Conservation (phyloP, 2,329 filamentous ascomycete genomes). For the Nannizziopsis arthrosporioides region DNA sequence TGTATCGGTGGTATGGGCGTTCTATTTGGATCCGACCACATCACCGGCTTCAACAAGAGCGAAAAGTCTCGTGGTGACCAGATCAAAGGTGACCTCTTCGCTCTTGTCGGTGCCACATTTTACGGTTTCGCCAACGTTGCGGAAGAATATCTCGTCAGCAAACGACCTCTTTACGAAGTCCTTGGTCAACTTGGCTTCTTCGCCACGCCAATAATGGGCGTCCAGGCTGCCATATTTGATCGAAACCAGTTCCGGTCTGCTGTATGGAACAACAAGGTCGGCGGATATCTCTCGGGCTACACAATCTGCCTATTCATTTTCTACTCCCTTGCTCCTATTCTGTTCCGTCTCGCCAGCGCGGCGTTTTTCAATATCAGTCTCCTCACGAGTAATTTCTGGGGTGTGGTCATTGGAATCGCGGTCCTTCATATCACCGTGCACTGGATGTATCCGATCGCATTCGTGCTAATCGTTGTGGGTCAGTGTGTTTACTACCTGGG, state of each 20-base stretch:
- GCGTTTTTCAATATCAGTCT: slow-evolving; percentile 96
- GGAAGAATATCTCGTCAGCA: slow-evolving; percentile 87
- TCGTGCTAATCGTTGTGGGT: slow-evolving; percentile 80
- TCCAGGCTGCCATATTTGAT: slow-evolving; percentile 86
- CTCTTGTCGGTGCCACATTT: slow-evolving; percentile 73
- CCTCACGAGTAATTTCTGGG: slow-evolving; percentile 94
- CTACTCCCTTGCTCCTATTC: slow-evolving; percentile 73
- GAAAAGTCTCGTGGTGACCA: slow-evolving; percentile 46
- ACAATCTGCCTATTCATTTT: slow-evolving; percentile 73
- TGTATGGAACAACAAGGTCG: slow-evolving; percentile 55
- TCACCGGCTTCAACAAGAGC: slow-evolving; percentile 51
- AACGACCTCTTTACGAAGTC: slow-evolving; percentile 81
- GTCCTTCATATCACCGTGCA: slow-evolving; percentile 73
- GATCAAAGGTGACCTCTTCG: slow-evolving; percentile 87
- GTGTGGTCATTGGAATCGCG: slow-evolving; percentile 77
- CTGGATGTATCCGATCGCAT: slow-evolving; percentile 90
- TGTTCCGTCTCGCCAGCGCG: slow-evolving; percentile 80
- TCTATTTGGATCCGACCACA: slow-evolving; percentile 74
- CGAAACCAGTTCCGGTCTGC: slow-evolving; percentile 55
- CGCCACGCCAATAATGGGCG: slow-evolving; percentile 81
- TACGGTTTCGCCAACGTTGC: slow-evolving; percentile 87
- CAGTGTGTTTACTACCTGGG: slow-evolving; percentile 79
- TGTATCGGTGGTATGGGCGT: slow-evolving; percentile 86
- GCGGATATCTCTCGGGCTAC: slow-evolving; percentile 79
- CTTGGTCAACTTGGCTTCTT: slow-evolving; percentile 82